Conservation (phyloP, 1,139 yeast genomes). For the Protomyces inouyei region DNA sequence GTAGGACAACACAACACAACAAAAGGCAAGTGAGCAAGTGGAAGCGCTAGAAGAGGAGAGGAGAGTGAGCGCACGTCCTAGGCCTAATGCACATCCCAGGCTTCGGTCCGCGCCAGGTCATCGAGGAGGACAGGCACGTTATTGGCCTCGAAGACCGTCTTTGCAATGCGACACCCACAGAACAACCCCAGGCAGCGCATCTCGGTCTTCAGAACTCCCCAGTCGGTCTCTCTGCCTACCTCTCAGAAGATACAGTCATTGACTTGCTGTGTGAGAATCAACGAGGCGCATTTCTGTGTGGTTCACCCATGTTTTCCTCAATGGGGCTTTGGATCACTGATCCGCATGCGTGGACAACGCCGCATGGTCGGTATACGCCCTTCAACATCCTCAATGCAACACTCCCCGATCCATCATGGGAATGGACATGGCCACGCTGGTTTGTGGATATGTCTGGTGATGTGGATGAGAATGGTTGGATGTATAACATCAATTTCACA, state of each 20-base stretch:
- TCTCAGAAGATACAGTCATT: conserved; percentile 34
- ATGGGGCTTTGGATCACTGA: conserved; percentile 51
- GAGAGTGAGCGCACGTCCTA: neutral
- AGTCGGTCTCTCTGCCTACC: neutral
- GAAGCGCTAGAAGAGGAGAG: neutral
- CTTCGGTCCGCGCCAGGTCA: neutral
- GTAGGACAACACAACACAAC: neutral
- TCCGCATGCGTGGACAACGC: conserved; percentile 35
- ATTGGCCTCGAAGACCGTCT: neutral
- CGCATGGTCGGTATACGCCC: conserved; percentile 36
- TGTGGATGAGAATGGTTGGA: conserved; percentile 77
- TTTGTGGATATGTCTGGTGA: conserved; percentile 66
- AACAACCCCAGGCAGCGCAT: neutral
- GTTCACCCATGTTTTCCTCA: conserved; percentile 57
- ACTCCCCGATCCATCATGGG: conserved; percentile 64
- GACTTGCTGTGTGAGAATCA: conserved; percentile 56
- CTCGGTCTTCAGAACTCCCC: neutral
- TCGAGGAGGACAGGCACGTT: neutral
- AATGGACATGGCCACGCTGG: conserved; percentile 70
- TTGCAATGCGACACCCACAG: neutral
- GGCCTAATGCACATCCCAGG: neutral
- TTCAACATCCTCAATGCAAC: conserved; percentile 48
- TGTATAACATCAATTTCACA: conserved; percentile 48
- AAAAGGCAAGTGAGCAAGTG: neutral
- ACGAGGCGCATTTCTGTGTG: conserved; percentile 62